Conservation (phyloP, 2,329 filamentous ascomycete species). For the Trichophyton schoenleinii region DNA sequence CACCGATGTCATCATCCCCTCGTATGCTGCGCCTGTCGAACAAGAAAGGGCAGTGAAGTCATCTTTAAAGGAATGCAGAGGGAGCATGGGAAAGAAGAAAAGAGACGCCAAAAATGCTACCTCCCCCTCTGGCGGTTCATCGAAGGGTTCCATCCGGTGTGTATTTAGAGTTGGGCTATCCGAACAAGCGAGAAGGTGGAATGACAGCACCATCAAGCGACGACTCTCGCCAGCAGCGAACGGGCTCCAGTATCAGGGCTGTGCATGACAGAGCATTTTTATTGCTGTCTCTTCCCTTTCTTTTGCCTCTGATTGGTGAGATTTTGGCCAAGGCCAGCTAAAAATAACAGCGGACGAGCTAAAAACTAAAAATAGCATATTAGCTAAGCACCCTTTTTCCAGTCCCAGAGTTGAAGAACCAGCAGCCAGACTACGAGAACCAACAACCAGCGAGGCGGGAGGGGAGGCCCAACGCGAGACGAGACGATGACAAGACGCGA, state of each 20-base stretch:
- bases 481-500: neutral
- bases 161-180: neutral
- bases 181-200: neutral
- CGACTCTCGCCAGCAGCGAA: no score
- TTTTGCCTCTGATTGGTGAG: neutral
- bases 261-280: neutral
- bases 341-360: neutral
- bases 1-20: neutral
- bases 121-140: neutral
- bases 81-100: neutral
- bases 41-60: neutral
- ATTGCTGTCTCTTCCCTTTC: neutral
- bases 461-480: neutral
- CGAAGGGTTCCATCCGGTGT: conserved; percentile 1
- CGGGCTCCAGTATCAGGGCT: neutral
- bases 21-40: neutral
- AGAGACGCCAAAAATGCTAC: neutral
- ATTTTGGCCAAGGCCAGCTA: neutral
- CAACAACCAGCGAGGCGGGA: neutral
- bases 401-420: neutral
- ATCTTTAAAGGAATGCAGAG: neutral
- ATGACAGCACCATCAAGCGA: no score
- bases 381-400: neutral
- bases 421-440: neutral
- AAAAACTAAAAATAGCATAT: neutral